Percentiles rank a stretch among this genome's conserved stretches.
Evolutionary conservation across 768 basidiomycete species (phyloP).

Genomic region (Mycena crocata): DNA sequence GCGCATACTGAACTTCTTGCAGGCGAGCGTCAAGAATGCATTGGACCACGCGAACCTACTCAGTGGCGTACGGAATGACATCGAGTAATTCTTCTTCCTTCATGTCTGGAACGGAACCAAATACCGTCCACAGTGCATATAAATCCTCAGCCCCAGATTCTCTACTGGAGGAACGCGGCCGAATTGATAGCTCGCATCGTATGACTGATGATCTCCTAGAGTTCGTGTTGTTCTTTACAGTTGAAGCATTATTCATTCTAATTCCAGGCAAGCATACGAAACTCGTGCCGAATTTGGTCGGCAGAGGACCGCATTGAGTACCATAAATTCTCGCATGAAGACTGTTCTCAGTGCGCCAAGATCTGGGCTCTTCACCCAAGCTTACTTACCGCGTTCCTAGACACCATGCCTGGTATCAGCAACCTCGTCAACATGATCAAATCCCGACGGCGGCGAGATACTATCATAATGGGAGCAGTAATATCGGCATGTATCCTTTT

Average conservation of each 20-base stretch:
- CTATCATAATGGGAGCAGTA: slow-evolving; percentile 88
- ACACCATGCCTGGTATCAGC: slow-evolving; percentile 94
- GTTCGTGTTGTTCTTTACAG: slow-evolving; percentile 56
- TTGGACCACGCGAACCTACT: slow-evolving; percentile 90
- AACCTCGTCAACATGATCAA: slow-evolving; percentile 93
- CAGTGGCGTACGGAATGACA: slow-evolving; percentile 93
- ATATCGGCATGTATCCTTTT: slow-evolving; percentile 85
- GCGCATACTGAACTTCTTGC: not conserved
- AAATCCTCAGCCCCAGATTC: slow-evolving; percentile 91
- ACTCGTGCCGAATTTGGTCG: slow-evolving; percentile 92
- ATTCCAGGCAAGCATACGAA: slow-evolving; percentile 91
- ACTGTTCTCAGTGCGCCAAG: slow-evolving; percentile 79
- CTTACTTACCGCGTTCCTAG: slow-evolving; percentile 53
- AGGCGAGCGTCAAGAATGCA: slow-evolving; percentile 86
- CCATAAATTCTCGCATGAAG: slow-evolving; percentile 87
- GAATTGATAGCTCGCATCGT: slow-evolving; percentile 91
- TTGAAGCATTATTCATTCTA: slow-evolving; percentile 10
- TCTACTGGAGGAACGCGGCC: slow-evolving; percentile 86
- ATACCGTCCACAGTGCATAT: slow-evolving; percentile 71
- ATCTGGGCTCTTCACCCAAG: not conserved
- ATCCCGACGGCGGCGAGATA: slow-evolving; percentile 88
- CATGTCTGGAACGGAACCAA: not conserved
- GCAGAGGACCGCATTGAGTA: slow-evolving; percentile 79
- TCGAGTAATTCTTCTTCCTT: slow-evolving; percentile 71
- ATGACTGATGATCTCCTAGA: slow-evolving; percentile 95